These are phyloP conservation scores for Sporothrix phasma DNA, from an alignment of 2,329 filamentous ascomycete genomes.

Conservation along the genomic window DNA sequence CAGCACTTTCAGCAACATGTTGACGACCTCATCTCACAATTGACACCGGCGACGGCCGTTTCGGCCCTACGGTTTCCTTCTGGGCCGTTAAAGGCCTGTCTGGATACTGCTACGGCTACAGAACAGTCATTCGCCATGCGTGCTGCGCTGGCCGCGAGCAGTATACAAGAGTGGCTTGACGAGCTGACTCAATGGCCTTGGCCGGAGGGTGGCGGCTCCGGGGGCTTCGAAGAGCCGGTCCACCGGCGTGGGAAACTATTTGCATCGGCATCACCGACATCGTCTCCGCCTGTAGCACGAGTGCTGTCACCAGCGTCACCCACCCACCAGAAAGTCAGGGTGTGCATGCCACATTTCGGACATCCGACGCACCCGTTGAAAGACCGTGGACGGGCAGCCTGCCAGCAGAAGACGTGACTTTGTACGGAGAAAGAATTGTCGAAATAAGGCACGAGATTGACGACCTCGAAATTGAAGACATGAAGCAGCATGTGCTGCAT, in stretches of 20 bases:
- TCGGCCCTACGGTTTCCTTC: constrained; percentile 47
- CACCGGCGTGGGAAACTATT: background rate
- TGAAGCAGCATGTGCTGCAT: constrained; percentile 79
- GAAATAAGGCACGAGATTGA: constrained; percentile 63
- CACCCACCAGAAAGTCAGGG: constrained; percentile 14
- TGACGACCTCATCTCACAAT: constrained; percentile 52
- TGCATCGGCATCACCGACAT: constrained; percentile 2
- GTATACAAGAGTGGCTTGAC: constrained; percentile 63
- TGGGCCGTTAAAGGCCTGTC: constrained; percentile 45
- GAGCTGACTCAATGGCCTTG: constrained; percentile 56
- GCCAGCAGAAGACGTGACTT: constrained; percentile 49
- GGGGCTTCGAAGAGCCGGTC: constrained; percentile 44
- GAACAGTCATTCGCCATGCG: constrained; percentile 64
- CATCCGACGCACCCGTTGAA: constrained; percentile 15
- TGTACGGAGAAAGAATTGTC: constrained; percentile 63
- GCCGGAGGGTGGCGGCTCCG: constrained; percentile 37
- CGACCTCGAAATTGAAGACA: constrained; percentile 66
- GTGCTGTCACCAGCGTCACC: background rate
- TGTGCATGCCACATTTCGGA: background rate
- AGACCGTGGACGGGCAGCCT: constrained; percentile 60
- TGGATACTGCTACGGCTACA: constrained; percentile 50
- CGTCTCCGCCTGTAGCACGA: background rate
- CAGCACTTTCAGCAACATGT: constrained; percentile 24
- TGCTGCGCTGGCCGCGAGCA: constrained; percentile 59
- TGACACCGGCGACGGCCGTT: constrained; percentile 51